Evolutionary conservation across 805 yeast genomes (phyloP), one percentile per base, ranked within the genome.

Genomic region (Cyberlindnera lachancei): DNA sequence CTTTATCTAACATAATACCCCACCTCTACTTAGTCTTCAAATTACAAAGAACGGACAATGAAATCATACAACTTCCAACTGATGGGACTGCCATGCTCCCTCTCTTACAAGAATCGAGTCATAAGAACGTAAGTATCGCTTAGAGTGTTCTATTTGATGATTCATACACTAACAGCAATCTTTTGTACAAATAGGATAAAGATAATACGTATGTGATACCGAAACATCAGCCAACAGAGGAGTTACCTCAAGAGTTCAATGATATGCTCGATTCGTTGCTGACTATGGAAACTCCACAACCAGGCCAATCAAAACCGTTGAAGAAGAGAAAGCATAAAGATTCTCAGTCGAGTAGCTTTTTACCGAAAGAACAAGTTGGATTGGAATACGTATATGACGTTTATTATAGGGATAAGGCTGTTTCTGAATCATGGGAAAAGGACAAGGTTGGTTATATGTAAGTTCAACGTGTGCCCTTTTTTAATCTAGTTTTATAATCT

Each of bases 381-480:
- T 61, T 70, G n/a, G 95, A 84, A 27, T 90, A 85, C 45, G 97
- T 90, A 14, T 90, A 86, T 50, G 98, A 90, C 56, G 87, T 90
- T 9, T 90, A 90, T 57, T 67, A 78, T 60, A 62, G 81, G 31
- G 80, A 76, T 37, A 64, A 61, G 53, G 74, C 70, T 35, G 84
- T 45, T 61, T 84, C 77, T 25, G 82, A 75, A 21, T 42, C 52
- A 17, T 50, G 54, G 52, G 52, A 56, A 22, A 46, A 48, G 38
- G 41, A 45, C 18, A 50, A 52, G 16, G 43, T 64, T 18, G 70
- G 69, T 2, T 61, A 53, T 35, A 55, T 64, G 44, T 40, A 23
- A 25, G 44, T 40, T 12, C n/a, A n/a, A n/a, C n/a, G n/a, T n/a
- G n/a, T n/a, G n/a, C n/a, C n/a, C n/a, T n/a, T n/a, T n/a, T n/a